Evolutionary conservation across 2,329 filamentous ascomycete genomes (phyloP), one percentile per base, ranked within the genome.

Genomic region (Hypoxylon sp.): DNA sequence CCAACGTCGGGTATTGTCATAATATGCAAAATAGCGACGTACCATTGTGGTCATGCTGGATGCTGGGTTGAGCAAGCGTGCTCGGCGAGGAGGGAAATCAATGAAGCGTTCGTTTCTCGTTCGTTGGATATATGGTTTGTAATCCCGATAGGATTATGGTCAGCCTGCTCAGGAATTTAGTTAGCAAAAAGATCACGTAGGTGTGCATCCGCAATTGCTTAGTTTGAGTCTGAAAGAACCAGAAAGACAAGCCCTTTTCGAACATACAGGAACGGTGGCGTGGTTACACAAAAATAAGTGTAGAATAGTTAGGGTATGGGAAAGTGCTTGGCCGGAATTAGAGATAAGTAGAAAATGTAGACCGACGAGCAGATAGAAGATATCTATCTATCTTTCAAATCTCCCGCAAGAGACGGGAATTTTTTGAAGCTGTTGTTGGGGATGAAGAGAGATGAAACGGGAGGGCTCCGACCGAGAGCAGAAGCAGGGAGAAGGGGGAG

Each of bases 1-100:
- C 33, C 22, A 42, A 17, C 44, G 6, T 35, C n/a, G 37, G 27
- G 50, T 35, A 64, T n/a, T 20, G 49, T 22, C 22, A 63, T 27
- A 35, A 44, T 30, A 51, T 27, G 33, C 66, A 44, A 48, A 57
- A 66, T 46, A 46, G 46, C n/a, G 10, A 76, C 77, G 42, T 75
- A 79, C 77, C 77, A 79, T 79, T n/a, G 77, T 79, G 59, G 77
- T 79, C 77, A 79, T 79, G 51, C 58, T 77, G 73, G 67, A 62
- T 67, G 61, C 64, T 37, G 53, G 55, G 48, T 57, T 65, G 67
- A 72, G 76, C 74, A 72, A 51, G 55, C 62, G 48, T 64, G 58
- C 56, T 66, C 51, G 58, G 56, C 58, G 48, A 57, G 8, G 61
- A 48, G 40, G 30, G 48, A 53, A 44, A 27, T 27, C 14, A 44